Percentiles rank a stretch among this genome's conserved stretches.
Evolutionary conservation across 805 yeast genomes (phyloP).

Genomic region (Metschnikowia baotianmanensis): DNA sequence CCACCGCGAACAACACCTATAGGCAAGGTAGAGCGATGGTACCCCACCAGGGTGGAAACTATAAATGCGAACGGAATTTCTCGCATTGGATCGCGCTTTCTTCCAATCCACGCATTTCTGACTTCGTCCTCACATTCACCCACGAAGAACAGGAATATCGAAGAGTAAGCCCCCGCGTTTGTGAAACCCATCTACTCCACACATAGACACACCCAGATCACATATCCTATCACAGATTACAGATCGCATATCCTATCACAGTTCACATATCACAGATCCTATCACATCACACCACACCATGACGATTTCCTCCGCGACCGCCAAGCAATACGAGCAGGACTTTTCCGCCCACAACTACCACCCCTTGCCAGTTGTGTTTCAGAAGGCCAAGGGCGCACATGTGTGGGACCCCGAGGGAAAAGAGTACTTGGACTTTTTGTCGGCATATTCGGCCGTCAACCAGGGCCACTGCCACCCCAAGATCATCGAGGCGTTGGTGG

Average conservation of each 20-base stretch:
- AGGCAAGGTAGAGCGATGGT: slow-evolving; percentile 22
- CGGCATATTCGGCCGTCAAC: slow-evolving; percentile 96
- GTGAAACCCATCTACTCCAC: too few relatives aligned
- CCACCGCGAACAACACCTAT: slow-evolving; percentile 19
- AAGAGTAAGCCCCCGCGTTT: too few relatives aligned
- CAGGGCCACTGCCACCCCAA: slow-evolving; percentile 98
- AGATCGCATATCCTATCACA: background rate
- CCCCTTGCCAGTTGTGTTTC: slow-evolving; percentile 92
- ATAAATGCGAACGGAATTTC: slow-evolving; percentile 7
- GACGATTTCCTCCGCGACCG: slow-evolving; percentile 57
- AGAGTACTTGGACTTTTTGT: slow-evolving; percentile 85
- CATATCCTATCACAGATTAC: too few relatives aligned
- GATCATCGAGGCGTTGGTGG: slow-evolving; percentile 77
- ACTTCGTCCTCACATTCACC: too few relatives aligned
- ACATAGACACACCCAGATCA: background rate
- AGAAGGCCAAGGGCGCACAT: slow-evolving; percentile 83
- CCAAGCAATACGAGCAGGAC: slow-evolving; percentile 65
- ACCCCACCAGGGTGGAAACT: slow-evolving; percentile 8
- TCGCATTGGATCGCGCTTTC: background rate
- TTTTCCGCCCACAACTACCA: slow-evolving; percentile 97
- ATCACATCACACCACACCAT: too few relatives aligned
- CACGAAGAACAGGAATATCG: too few relatives aligned
- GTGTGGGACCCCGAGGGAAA: slow-evolving; percentile 99
- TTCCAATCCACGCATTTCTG: too few relatives aligned
- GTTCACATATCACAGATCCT: background rate